Evolutionary conservation across 2,329 filamentous ascomycete genomes (phyloP).

Genomic region (Colletotrichum tofieldiae): DNA sequence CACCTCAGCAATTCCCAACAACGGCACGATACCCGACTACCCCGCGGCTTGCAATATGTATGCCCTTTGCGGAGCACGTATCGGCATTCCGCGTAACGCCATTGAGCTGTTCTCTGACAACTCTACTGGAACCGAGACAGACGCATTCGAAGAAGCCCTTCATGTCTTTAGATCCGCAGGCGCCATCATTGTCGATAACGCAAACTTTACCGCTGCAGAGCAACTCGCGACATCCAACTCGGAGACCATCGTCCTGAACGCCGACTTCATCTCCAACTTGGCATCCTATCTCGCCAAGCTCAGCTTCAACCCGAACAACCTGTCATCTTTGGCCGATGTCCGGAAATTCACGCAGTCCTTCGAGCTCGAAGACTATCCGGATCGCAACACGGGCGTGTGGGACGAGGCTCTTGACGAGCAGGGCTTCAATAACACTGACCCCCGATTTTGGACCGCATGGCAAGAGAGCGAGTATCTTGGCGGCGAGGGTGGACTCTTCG

Average conservation of each 20-base stretch:
- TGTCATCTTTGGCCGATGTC: slow-evolving; percentile 67
- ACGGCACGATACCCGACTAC: slow-evolving; percentile 70
- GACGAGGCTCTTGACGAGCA: slow-evolving; percentile 63
- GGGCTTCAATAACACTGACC: slow-evolving; percentile 70
- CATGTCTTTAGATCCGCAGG: slow-evolving; percentile 67
- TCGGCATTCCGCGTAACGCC: slow-evolving; percentile 75
- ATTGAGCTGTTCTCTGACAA: slow-evolving; percentile 55
- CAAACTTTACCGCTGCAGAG: slow-evolving; percentile 53
- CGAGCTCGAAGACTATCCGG: slow-evolving; percentile 71
- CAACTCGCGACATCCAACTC: slow-evolving; percentile 47
- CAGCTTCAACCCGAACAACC: slow-evolving; percentile 68
- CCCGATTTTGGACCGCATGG: slow-evolving; percentile 71
- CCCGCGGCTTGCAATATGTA: slow-evolving; percentile 69
- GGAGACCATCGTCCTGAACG: slow-evolving; percentile 62
- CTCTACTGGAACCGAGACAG: slow-evolving; percentile 49
- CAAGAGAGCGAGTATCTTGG: slow-evolving; percentile 69
- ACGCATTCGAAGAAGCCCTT: slow-evolving; percentile 70
- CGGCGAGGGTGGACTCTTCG: slow-evolving; percentile 72
- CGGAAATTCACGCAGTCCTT: slow-evolving; percentile 69
- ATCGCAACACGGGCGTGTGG: slow-evolving; percentile 72
- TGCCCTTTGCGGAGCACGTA: slow-evolving; percentile 69
- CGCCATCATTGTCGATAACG: slow-evolving; percentile 72
- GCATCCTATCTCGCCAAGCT: slow-evolving; percentile 70
- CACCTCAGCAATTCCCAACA: slow-evolving; percentile 73
- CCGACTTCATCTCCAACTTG: slow-evolving; percentile 73